phyloP scores from a whole-genome alignment of 331 rosid species.

The Dryas integrifolia region DNA sequence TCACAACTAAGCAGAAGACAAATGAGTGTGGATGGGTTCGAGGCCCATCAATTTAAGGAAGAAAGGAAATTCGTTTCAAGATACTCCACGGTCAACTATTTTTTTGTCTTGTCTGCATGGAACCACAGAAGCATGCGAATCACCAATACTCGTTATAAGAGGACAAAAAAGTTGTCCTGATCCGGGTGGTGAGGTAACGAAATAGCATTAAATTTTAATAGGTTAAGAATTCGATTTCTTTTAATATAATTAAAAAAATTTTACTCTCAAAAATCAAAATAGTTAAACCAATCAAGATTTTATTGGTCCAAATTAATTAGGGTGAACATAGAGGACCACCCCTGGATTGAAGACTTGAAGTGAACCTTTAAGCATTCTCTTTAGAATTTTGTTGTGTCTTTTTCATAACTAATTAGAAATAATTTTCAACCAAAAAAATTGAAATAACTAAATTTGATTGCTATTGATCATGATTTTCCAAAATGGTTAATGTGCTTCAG shows the following conservation, averaged over 20 bases:
- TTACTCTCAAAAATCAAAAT: no score
- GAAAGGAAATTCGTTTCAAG: not conserved
- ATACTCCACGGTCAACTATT: not conserved
- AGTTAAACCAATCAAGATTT: no score
- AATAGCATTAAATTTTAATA: no score
- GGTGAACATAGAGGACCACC: no score
- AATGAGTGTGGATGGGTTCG: not conserved
- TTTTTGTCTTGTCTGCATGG: not conserved
- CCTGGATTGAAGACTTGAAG: no score
- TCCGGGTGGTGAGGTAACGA: no score
- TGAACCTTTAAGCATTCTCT: no score
- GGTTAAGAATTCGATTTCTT: no score
- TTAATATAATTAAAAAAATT: no score
- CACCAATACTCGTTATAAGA: not conserved
- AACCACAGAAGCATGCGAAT: not conserved
- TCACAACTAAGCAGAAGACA: not conserved
- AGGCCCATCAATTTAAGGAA: not conserved
- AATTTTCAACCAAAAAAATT: not conserved
- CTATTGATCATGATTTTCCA: not conserved
- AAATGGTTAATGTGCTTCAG: not conserved
- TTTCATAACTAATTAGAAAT: not conserved
- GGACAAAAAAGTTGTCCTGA: not conserved
- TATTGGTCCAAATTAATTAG: no score
- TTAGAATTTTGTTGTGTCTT: not conserved
- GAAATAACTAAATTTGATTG: not conserved